Evolutionary conservation across 345 rosid genomes (phyloP).

Genomic region (Camelina sativa): DNA sequence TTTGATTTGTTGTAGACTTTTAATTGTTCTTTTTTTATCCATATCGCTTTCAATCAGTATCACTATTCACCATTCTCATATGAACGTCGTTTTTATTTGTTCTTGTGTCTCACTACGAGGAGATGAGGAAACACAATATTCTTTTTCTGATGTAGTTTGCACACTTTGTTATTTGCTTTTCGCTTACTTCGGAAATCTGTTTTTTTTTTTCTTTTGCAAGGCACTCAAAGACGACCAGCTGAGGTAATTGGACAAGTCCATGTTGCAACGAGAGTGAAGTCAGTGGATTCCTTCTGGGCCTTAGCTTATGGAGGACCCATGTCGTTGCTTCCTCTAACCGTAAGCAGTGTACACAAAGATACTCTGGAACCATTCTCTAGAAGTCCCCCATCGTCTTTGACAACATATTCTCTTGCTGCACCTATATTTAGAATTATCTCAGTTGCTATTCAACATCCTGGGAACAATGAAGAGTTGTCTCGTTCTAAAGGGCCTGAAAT

Average conservation of each 20-base stretch:
- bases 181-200: conserved; percentile 16
- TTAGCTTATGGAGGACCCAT: conserved; percentile 95
- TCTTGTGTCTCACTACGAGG: neutral
- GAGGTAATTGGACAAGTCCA: conserved; percentile 98
- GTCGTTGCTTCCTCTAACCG: conserved; percentile 86
- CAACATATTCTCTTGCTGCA: conserved; percentile 76
- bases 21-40: neutral
- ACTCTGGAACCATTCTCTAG: conserved; percentile 68
- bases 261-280: conserved; percentile 82
- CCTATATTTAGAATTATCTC: conserved; percentile 85
- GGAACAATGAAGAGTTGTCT: conserved; percentile 82
- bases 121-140: conserved; percentile 19
- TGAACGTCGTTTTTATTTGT: neutral
- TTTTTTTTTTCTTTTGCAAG: conserved; percentile 47
- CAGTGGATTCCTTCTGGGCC: conserved; percentile 94
- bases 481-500: conserved; percentile 79
- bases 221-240: conserved; percentile 80
- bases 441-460: conserved; percentile 75
- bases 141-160: conserved; percentile 3
- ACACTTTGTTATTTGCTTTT: conserved; percentile 3
- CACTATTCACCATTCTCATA: neutral
- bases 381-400: conserved; percentile 53
- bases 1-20: neutral
- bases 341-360: conserved; percentile 66
- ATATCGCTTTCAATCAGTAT: neutral